Evolutionary conservation across 441 rosid genomes (phyloP).

Genomic region (Flueggea neowawraea): DNA sequence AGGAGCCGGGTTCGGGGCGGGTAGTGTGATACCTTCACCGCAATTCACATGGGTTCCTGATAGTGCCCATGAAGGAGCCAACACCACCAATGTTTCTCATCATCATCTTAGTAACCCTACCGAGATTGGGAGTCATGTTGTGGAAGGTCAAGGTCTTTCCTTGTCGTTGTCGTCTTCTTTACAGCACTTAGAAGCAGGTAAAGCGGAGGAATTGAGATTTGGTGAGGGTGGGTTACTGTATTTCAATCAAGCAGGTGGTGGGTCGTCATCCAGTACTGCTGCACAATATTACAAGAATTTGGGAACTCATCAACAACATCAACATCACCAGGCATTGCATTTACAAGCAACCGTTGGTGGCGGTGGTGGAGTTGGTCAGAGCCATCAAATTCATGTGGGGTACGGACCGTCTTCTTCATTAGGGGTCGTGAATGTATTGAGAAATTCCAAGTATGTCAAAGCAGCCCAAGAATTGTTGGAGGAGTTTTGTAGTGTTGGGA

Average conservation of each 20-base stretch:
- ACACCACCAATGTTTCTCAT: conserved; percentile 38
- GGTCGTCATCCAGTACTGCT: conserved; percentile 27
- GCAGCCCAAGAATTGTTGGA: conserved; percentile 85
- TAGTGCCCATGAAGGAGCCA: conserved; percentile 39
- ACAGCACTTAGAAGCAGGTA: too few relatives aligned
- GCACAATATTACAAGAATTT: conserved; percentile 44
- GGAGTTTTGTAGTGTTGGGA: conserved; percentile 73
- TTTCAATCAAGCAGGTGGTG: too few relatives aligned
- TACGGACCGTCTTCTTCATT: conserved; percentile 40
- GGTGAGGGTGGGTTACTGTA: too few relatives aligned
- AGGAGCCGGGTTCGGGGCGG: conserved; percentile 46
- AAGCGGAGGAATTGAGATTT: too few relatives aligned
- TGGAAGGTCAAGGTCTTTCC: too few relatives aligned
- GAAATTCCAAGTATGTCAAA: conserved; percentile 69
- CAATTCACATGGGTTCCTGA: conserved; percentile 72
- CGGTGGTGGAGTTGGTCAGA: conserved; percentile 29
- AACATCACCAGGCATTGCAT: conserved; percentile 32
- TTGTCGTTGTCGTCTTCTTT: too few relatives aligned
- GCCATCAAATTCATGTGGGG: conserved; percentile 36
- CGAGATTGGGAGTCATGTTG: too few relatives aligned
- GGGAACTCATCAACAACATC: conserved; percentile 27
- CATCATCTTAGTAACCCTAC: too few relatives aligned
- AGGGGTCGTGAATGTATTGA: conserved; percentile 54
- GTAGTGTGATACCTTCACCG: conserved; percentile 31
- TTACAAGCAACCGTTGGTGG: conserved; percentile 15